Percentiles rank a stretch among this genome's conserved stretches.
phyloP scores from a whole-genome alignment of 1,139 yeast genomes.

The Hemisphaericaspora xylofermentans region DNA sequence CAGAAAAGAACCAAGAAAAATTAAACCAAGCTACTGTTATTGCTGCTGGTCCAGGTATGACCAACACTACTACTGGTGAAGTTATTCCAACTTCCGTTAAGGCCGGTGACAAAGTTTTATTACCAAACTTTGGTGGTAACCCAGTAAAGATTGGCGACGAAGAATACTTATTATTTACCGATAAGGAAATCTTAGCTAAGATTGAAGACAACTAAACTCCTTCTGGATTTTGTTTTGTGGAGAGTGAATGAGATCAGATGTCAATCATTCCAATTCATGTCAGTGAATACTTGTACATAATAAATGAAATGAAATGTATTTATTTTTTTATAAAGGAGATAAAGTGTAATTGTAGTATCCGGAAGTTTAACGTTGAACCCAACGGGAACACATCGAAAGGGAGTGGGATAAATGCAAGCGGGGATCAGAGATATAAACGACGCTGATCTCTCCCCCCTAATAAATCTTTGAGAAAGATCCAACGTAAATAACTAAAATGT shows the following conservation, averaged over 20 bases:
- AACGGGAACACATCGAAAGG: too few species aligned
- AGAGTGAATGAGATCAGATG: neutral
- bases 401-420: too few species aligned
- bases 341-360: too few species aligned
- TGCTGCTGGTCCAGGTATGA: constrained; percentile 84
- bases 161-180: constrained; percentile 78
- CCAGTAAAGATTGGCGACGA: constrained; percentile 83
- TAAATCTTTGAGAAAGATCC: too few species aligned
- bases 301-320: neutral
- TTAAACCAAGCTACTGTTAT: constrained; percentile 78
- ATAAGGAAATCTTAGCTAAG: constrained; percentile 92
- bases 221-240: too few species aligned
- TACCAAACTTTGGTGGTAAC: constrained; percentile 89
- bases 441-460: too few species aligned
- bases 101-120: constrained; percentile 89
- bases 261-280: neutral
- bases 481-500: too few species aligned
- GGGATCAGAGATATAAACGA: too few species aligned
- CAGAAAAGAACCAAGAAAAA: constrained; percentile 95
- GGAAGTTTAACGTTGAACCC: too few species aligned
- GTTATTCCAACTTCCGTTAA: constrained; percentile 69
- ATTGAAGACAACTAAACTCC: constrained; percentile 44
- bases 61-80: constrained; percentile 61
- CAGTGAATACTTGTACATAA: neutral
- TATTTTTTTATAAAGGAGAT: neutral